Base-by-base conservation (phyloP, 106 monocot genomes). In the Platanthera zijinensis region DNA sequence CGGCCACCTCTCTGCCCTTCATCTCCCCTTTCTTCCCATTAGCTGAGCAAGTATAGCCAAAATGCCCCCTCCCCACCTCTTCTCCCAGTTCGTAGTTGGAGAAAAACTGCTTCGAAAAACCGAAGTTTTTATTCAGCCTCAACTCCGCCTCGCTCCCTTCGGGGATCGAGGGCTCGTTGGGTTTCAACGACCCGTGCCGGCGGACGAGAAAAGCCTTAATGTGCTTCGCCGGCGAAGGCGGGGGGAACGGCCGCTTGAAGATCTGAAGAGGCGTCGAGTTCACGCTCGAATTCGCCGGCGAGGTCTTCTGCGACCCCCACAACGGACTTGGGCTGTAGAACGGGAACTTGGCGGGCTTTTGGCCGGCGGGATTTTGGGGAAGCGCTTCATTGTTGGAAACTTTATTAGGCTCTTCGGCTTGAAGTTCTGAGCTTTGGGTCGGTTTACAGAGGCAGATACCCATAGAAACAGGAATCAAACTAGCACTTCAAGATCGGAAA, bases 211-310 rank as follows among this genome's bases (percentile, higher is more conserved):
- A 59, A 8, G 94, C 91, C 80, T 84, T 87, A 30, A 95, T 95
- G 87, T 95, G 94, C 87, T 95, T 95, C 22, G 94, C 94, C 0
- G 94, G 94, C 0, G 94, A 95, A 10, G 94, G 91, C 7, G 94
- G 94, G 14, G 90, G 94, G 83, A 94, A 94, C 0, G 94, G 87
- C 21, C 87, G 81, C 82, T 91, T 91, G 71, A 91, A 83, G 14
- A 87, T 39, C 57, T 84, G 83, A 17, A 89, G 75, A 5, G 94
- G 89, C 11, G 86, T 89, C 15, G 90, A 84, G 68, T 28, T 86
- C 9, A 76, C 64, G 51, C 90, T 90, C 52, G 84, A 84, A 69
- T 88, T 86, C 39, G 85, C 82, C 12, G 94, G 90, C 21, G 94
- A 94, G 63, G 78, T 82, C 77, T 89, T 94, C 82, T 82, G 80